Evolutionary conservation across 2,329 filamentous ascomycete species (phyloP).

Genomic region (Ploettnerulaceae sp.): DNA sequence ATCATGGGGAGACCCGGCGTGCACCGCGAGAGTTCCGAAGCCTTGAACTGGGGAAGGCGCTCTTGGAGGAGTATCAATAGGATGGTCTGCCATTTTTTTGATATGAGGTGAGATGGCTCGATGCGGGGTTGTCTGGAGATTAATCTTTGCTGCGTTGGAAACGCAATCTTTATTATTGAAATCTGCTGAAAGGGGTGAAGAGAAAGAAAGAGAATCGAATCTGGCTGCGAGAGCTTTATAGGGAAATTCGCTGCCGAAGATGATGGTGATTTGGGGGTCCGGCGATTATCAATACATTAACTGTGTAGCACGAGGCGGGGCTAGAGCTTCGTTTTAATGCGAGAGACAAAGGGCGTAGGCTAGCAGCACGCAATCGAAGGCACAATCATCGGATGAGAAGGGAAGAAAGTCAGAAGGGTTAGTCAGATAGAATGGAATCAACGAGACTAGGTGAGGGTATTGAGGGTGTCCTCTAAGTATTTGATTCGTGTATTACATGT

Average conservation of each 20-base stretch:
- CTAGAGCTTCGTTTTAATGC: too few relatives aligned
- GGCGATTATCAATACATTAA: too few relatives aligned
- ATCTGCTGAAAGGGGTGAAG: neutral
- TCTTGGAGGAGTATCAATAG: slow-evolving; percentile 68
- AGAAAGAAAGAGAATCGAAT: too few relatives aligned
- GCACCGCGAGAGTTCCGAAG: slow-evolving; percentile 92
- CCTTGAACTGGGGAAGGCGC: slow-evolving; percentile 68
- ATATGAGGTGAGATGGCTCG: neutral
- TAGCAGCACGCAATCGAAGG: neutral
- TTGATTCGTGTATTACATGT: too few relatives aligned
- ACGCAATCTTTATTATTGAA: neutral
- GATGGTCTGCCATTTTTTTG: slow-evolving; percentile 40
- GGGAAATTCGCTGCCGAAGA: too few relatives aligned
- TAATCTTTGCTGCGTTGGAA: neutral
- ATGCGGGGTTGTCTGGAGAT: slow-evolving; percentile 1
- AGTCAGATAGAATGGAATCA: neutral
- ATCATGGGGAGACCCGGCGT: slow-evolving; percentile 88
- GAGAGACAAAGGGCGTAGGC: too few relatives aligned
- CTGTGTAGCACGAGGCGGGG: too few relatives aligned
- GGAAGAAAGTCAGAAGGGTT: neutral
- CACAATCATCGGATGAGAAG: too few relatives aligned
- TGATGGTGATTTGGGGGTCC: too few relatives aligned
- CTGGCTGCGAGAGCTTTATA: too few relatives aligned
- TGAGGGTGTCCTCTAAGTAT: too few relatives aligned
- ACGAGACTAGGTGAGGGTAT: too few relatives aligned